Conservation (phyloP, 2,329 filamentous ascomycete species). For the Hymenotorrendiella dingleyae region DNA sequence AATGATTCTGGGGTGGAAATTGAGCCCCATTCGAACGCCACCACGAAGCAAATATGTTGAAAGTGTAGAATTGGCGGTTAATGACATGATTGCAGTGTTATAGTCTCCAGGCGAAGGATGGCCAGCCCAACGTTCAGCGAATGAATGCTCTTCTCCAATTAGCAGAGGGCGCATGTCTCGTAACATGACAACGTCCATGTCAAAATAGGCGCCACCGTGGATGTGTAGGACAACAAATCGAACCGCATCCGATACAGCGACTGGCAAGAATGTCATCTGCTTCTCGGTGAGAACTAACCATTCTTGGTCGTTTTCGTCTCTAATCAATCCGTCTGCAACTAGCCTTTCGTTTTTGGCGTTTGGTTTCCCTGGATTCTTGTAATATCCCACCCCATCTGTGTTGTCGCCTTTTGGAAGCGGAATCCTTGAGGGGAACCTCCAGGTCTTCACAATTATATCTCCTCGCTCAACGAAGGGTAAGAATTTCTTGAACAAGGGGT, state of each 20-base stretch:
- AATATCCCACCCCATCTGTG: slow-evolving; percentile 43
- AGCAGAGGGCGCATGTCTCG: slow-evolving; percentile 49
- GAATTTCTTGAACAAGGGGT: slow-evolving; percentile 47
- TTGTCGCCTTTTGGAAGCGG: slow-evolving; percentile 44
- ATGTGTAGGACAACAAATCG: slow-evolving; percentile 49
- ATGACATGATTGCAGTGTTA: slow-evolving; percentile 51
- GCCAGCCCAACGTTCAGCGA: slow-evolving; percentile 50
- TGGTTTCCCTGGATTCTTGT: slow-evolving; percentile 40
- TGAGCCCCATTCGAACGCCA: slow-evolving; percentile 51
- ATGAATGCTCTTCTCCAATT: slow-evolving; percentile 42
- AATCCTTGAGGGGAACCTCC: slow-evolving; percentile 48
- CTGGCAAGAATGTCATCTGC: slow-evolving; percentile 52
- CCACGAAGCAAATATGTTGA: slow-evolving; percentile 49
- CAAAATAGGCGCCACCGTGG: slow-evolving; percentile 48
- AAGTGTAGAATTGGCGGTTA: slow-evolving; percentile 48
- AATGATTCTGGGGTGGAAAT: slow-evolving; percentile 50
- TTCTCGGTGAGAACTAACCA: slow-evolving; percentile 48
- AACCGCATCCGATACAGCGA: slow-evolving; percentile 50
- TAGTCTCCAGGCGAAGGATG: slow-evolving; percentile 47
- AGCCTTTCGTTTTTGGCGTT: slow-evolving; percentile 30
- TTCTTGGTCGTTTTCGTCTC: slow-evolving; percentile 43
- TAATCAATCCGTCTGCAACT: slow-evolving; percentile 45
- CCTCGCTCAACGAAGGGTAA: slow-evolving; percentile 47
- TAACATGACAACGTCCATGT: slow-evolving; percentile 51
- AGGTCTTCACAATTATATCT: slow-evolving; percentile 45